Evolutionary conservation across 768 basidiomycete genomes (phyloP), one percentile per base, ranked within the genome.

Genomic region (Lyophyllum shimeji): DNA sequence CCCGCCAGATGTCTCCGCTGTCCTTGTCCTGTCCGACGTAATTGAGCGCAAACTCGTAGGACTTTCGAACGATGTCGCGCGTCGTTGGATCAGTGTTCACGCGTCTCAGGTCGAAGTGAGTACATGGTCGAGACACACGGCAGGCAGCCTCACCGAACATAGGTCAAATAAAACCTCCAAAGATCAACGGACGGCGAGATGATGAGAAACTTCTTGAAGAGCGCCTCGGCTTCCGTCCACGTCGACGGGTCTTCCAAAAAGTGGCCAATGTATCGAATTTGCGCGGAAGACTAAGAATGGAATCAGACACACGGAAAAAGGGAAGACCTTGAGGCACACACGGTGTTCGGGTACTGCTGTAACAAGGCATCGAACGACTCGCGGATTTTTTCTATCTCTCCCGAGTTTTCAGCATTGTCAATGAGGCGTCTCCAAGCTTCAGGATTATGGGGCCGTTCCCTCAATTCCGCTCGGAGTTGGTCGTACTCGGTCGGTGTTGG

Each of bases 151-250:
- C 73, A 90, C 81, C 96, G 84, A 65, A 99, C 93, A 71, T 97
- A 98, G 44, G 86, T 87, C 59, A 99, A 76, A 72, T 99, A 99
- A 66, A 90, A 93, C 67, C 85, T 89, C 90, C 93, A 96, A 2
- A 98, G 78, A 58, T 93, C 90, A 60, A 95, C 93, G 52, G 87
- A 88, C 6, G 94, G 90, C 0, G 93, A 94, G 17, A 84, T 82
- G 65, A 84, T 85, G 54, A 98, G 74, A 67, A 93, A 98, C 52
- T 85, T 82, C 65, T 87, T 90, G 77, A 98, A 98, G n/a, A 98
- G 73, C 8, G 82, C 81, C 73, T 96, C 93, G 18, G 92, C 95
- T 63, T 85, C 83, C 55, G 80, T 77, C 71, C 90, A 90, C 21
- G 85, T 80, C 20, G 81, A 72, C 42, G 82, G 80, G 69, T 83